Percentiles rank a stretch among this genome's conserved stretches.
These are phyloP conservation scores for Pichia insulana DNA, from an alignment of 805 yeast genomes.

Conservation along the genomic window DNA sequence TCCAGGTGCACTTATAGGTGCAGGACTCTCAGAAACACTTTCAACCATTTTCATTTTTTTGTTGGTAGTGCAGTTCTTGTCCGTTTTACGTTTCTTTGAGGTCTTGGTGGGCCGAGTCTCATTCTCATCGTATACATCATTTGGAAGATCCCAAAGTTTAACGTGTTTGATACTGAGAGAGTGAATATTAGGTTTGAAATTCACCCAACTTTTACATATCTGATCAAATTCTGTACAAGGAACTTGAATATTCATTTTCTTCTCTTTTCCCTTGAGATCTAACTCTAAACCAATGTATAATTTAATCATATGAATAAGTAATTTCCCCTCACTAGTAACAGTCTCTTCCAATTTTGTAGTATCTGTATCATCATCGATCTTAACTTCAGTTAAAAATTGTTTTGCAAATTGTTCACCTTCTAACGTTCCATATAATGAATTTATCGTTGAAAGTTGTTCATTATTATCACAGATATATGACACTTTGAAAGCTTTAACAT, in stretches of 20 bases:
- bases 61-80: constrained; percentile 25
- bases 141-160: constrained; percentile 72
- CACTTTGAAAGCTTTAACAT: constrained; percentile 62
- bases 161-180: constrained; percentile 63
- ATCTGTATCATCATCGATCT: constrained; percentile 25
- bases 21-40: constrained; percentile 5
- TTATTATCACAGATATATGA: constrained; percentile 36
- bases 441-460: constrained; percentile 28
- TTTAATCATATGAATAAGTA: constrained; percentile 53
- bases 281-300: constrained; percentile 73
- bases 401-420: constrained; percentile 40
- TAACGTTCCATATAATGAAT: constrained; percentile 44
- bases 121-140: constrained; percentile 73
- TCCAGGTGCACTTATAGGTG: constrained; percentile 6
- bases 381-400: constrained; percentile 26
- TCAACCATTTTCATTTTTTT: constrained; percentile 23
- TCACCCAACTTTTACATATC: constrained; percentile 65
- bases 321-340: constrained; percentile 19
- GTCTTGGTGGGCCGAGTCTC: constrained; percentile 64
- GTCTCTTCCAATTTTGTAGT: constrained; percentile 22
- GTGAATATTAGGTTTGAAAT: constrained; percentile 52
- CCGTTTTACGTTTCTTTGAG: constrained; percentile 40
- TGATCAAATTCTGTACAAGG: constrained; percentile 87
- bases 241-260: constrained; percentile 72
- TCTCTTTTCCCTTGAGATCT: constrained; percentile 41